Evolutionary conservation across 495 filamentous ascomycete genomes (phyloP), one percentile per base, ranked within the genome.

Genomic region (Penicillium lagena): DNA sequence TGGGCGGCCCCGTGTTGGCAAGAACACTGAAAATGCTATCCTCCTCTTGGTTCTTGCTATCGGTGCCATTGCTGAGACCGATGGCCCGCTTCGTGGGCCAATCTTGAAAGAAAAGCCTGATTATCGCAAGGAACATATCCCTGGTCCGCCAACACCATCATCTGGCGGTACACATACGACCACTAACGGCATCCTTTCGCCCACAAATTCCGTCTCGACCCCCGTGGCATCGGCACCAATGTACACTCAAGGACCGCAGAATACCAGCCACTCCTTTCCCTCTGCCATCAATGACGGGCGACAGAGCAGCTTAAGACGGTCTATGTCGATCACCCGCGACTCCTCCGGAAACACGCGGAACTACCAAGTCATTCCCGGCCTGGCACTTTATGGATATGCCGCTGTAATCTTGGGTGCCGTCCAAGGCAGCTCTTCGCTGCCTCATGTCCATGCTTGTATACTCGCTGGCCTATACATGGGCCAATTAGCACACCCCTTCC

Each of bases 381-480:
- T 96, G 45, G 83, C 87, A 12, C 94, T 95, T 56, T 96, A 89
- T 64, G 85, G 83, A 11, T 81, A 87, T 50, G 93, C 90, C 2
- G 83, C 85, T 4, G 82, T 86, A 50, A 95, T 96, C n/a, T 69
- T 96, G 29, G 93, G 90, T 1, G 81, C 77, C 33, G 78, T 90
- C 17, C 75, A 82, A 42, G 90, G 86, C 6, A 86, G 83, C 7
- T 87, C 86, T 43, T 82, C 84, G 34, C 66, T 96, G 35, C 75
- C 80, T 36, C 85, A 95, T 57, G 87, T 90, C 8, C 88, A 95
- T 58, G 87, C 83, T n/a, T 77, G 80, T 46, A 75, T 98, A 27
- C 73, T 98, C 12, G 89, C 93, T 8, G 90, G 89, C 1, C 64
- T 98, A 11, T 98, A 95, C 61, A 78, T 85, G 37, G 89, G 88